phyloP scores from a whole-genome alignment of 768 basidiomycete genomes.

The Collybia mongolica region DNA sequence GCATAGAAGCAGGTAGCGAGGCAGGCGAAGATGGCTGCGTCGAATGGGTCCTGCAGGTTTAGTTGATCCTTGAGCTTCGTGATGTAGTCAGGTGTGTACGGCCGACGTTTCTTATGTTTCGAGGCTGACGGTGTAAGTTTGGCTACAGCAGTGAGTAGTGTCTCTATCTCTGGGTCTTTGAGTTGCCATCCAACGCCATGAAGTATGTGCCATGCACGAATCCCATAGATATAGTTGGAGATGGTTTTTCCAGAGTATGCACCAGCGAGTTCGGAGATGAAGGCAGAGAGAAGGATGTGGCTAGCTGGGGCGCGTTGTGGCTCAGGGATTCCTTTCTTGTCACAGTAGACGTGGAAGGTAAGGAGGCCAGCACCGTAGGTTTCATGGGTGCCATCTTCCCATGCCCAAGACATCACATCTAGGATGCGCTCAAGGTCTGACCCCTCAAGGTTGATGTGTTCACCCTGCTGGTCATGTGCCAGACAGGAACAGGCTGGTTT shows the following conservation, averaged over 20 bases:
- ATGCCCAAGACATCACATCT: no score
- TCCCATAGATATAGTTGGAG: no score
- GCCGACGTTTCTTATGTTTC: background rate
- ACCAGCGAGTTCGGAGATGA: background rate
- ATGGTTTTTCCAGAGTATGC: no score
- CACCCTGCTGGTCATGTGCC: no score
- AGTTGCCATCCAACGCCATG: background rate
- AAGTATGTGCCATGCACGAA: background rate
- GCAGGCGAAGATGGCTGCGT: slow-evolving; percentile 10
- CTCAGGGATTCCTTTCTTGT: background rate
- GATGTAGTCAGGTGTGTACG: background rate
- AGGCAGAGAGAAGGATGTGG: background rate
- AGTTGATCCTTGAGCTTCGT: background rate
- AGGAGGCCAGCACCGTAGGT: background rate
- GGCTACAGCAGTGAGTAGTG: background rate
- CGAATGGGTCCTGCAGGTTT: background rate
- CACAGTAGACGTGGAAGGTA: background rate
- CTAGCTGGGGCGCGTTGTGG: background rate
- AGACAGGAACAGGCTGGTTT: no score
- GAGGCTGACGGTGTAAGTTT: background rate
- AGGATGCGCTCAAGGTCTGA: no score
- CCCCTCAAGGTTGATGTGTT: no score
- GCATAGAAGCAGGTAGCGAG: slow-evolving; percentile 17
- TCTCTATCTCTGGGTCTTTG: background rate
- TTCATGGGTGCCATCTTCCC: background rate